These are phyloP conservation scores for Aspergillus diversus DNA, from an alignment of 495 filamentous ascomycete genomes.

Conservation along the genomic window DNA sequence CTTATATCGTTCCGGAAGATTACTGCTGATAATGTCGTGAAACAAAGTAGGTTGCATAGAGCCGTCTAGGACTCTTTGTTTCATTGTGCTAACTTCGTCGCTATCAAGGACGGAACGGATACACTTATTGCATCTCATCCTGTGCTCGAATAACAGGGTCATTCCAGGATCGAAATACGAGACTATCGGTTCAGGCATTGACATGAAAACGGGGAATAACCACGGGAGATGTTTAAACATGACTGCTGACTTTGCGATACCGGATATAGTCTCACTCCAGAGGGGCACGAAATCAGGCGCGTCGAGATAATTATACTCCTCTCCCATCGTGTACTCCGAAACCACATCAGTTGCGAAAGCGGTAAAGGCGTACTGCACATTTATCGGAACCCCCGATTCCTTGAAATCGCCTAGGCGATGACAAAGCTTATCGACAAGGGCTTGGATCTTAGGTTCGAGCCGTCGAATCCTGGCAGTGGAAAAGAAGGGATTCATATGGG, in stretches of 20 bases:
- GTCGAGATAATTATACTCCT: conserved; percentile 38
- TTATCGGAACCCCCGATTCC: conserved; percentile 30
- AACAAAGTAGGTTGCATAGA: conserved; percentile 43
- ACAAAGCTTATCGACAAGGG: conserved; percentile 37
- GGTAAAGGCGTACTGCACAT: conserved; percentile 40
- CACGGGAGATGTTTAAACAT: conserved; percentile 35
- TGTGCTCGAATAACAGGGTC: conserved; percentile 27
- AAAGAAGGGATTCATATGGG: conserved; percentile 38
- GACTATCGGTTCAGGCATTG: conserved; percentile 29
- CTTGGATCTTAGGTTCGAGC: conserved; percentile 36
- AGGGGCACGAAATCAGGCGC: conserved; percentile 36
- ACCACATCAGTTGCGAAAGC: conserved; percentile 47
- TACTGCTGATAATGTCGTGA: conserved; percentile 42
- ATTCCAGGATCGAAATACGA: conserved; percentile 31
- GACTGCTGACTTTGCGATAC: conserved; percentile 27
- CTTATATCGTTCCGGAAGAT: conserved; percentile 45
- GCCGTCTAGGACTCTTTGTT: conserved; percentile 22
- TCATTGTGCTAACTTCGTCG: conserved; percentile 13
- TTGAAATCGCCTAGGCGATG: conserved; percentile 35
- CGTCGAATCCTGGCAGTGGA: conserved; percentile 32
- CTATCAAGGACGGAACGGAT: conserved; percentile 18
- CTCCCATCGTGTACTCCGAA: conserved; percentile 41
- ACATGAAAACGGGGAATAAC: conserved; percentile 29
- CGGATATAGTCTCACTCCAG: conserved; percentile 34
- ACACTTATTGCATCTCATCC: conserved; percentile 18